These are phyloP conservation scores for Tricholomella constricta DNA, from an alignment of 768 basidiomycete genomes.

Conservation along the genomic window DNA sequence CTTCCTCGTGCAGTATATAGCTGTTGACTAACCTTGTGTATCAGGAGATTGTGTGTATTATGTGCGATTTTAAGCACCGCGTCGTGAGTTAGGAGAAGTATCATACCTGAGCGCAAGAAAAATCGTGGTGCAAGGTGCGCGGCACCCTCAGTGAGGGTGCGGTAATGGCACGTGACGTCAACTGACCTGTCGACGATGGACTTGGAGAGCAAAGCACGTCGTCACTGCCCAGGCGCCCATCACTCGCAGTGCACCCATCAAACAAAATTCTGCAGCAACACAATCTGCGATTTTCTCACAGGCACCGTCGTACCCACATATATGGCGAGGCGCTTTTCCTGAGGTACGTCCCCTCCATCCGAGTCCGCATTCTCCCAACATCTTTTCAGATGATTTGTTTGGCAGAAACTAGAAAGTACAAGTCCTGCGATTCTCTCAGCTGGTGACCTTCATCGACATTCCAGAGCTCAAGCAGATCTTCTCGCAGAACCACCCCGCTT, in stretches of 20 bases:
- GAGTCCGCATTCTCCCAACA: not conserved
- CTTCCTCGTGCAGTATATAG: too few relatives aligned
- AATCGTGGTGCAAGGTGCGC: too few relatives aligned
- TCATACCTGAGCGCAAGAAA: too few relatives aligned
- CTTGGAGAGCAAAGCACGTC: not conserved
- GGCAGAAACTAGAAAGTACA: slow-evolving; percentile 1
- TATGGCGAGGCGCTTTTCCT: not conserved
- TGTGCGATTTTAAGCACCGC: too few relatives aligned
- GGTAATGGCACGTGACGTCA: too few relatives aligned
- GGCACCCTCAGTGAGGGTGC: too few relatives aligned
- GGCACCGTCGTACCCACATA: not conserved
- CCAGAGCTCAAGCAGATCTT: slow-evolving; percentile 7
- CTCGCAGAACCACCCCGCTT: not conserved
- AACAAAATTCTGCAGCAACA: not conserved
- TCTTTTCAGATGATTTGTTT: not conserved
- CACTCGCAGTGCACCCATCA: not conserved
- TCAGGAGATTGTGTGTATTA: too few relatives aligned
- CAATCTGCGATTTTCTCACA: not conserved
- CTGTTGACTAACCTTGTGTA: too few relatives aligned
- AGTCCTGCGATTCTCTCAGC: not conserved
- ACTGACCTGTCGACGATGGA: too few relatives aligned
- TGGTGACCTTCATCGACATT: not conserved
- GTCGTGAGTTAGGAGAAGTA: too few relatives aligned
- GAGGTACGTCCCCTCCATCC: not conserved
- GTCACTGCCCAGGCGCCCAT: not conserved